phyloP scores from a whole-genome alignment of 2,329 filamentous ascomycete genomes.

The Hymenoscyphus scutula region DNA sequence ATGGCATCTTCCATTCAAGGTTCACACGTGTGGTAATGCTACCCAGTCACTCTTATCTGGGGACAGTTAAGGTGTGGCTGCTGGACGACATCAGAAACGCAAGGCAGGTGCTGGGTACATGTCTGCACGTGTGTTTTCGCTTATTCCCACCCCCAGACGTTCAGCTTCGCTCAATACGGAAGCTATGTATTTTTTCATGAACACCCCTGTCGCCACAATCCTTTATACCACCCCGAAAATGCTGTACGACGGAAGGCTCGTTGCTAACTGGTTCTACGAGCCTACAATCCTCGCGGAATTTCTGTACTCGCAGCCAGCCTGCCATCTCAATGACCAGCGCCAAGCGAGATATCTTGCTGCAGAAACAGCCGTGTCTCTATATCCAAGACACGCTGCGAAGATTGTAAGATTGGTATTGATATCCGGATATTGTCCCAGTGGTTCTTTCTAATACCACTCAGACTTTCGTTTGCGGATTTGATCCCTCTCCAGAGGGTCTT shows the following conservation, averaged over 20 bases:
- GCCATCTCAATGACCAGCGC: too few species aligned
- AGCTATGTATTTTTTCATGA: neutral
- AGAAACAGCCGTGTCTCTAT: neutral
- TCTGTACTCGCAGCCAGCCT: too few species aligned
- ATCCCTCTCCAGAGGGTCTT: neutral
- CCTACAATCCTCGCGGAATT: neutral
- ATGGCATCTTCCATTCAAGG: neutral
- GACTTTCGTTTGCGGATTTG: neutral
- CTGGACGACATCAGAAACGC: neutral
- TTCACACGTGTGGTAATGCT: conserved; percentile 1
- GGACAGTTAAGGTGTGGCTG: conserved; percentile 1
- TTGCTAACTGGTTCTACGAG: neutral
- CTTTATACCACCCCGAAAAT: neutral
- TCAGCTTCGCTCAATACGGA: neutral
- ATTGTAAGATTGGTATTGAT: neutral
- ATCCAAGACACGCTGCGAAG: neutral
- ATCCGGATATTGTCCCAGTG: neutral
- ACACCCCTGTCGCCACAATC: too few species aligned
- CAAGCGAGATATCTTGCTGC: too few species aligned
- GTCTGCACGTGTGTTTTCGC: neutral
- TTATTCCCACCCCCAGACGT: neutral
- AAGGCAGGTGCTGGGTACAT: conserved; percentile 4
- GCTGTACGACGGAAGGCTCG: neutral
- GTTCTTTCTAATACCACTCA: neutral
- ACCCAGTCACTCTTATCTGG: conserved; percentile 3